Conservation (phyloP, 2,329 filamentous ascomycete genomes). For the Aspergillus quadricinctus region DNA sequence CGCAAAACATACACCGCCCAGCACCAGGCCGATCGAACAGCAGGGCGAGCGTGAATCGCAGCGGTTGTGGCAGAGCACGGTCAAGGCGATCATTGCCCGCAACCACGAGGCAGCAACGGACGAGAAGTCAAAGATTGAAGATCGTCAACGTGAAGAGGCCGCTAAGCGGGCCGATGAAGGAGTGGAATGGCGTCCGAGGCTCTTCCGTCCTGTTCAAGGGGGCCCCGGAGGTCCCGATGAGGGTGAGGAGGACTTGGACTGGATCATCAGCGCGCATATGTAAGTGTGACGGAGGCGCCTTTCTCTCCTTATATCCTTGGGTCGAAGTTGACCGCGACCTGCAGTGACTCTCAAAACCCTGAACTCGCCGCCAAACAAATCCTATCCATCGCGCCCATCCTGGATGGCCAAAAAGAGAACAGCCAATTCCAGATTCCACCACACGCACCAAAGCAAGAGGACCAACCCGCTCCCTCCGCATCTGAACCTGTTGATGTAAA, state of each 20-base stretch:
- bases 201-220: slow-evolving; percentile 73
- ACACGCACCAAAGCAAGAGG: slow-evolving; percentile 18
- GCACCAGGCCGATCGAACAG: slow-evolving; percentile 72
- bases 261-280: slow-evolving; percentile 88
- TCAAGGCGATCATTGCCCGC: slow-evolving; percentile 72
- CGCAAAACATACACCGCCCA: slow-evolving; percentile 70
- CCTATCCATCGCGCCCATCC: slow-evolving; percentile 75
- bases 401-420: slow-evolving; percentile 66
- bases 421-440: slow-evolving; percentile 56
- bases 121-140: slow-evolving; percentile 95
- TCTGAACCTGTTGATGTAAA: background rate
- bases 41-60: slow-evolving; percentile 90
- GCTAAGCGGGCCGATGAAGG: slow-evolving; percentile 72
- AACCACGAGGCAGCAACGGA: slow-evolving; percentile 89
- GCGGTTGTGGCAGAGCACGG: slow-evolving; percentile 76
- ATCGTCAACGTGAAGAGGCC: slow-evolving; percentile 84
- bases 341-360: slow-evolving; percentile 60
- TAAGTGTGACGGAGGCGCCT: slow-evolving; percentile 43
- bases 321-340: background rate
- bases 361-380: slow-evolving; percentile 76
- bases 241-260: slow-evolving; percentile 85
- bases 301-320: background rate
- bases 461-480: background rate
- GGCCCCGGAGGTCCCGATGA: slow-evolving; percentile 69
- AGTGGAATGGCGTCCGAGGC: slow-evolving; percentile 78